Conservation (phyloP, 1,139 yeast genomes). For the Pichia sp. region DNA sequence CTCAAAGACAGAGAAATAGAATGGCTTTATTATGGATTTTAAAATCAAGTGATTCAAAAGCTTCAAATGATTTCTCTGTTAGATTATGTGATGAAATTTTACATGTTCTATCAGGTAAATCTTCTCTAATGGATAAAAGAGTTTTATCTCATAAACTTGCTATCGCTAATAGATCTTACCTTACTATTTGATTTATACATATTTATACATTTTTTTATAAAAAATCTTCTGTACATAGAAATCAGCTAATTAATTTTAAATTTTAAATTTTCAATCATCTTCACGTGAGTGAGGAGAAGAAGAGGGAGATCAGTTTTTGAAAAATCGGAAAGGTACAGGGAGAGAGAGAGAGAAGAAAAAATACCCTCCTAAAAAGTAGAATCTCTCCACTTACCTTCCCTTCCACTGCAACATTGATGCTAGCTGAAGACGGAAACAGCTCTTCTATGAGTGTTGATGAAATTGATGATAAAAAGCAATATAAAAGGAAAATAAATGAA, state of each 20-base stretch:
- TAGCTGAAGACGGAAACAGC: too few relatives aligned
- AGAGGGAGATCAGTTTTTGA: too few relatives aligned
- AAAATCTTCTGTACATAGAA: constrained; percentile 8
- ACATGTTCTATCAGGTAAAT: constrained; percentile 68
- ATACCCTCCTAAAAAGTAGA: too few relatives aligned
- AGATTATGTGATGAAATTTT: constrained; percentile 86
- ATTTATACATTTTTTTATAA: constrained; percentile 1
- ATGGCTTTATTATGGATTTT: constrained; percentile 86
- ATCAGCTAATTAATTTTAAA: neutral
- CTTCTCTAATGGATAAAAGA: constrained; percentile 80
- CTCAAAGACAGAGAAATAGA: constrained; percentile 74
- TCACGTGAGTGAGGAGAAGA: too few relatives aligned
- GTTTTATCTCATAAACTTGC: constrained; percentile 80
- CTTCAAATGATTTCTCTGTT: constrained; percentile 74
- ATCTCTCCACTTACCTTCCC: too few relatives aligned
- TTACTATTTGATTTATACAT: constrained; percentile 17
- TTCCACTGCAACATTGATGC: too few relatives aligned
- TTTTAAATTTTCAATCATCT: too few relatives aligned
- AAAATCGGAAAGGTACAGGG: too few relatives aligned
- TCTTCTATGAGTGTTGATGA: constrained; percentile 12
- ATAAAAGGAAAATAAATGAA: constrained; percentile 19
- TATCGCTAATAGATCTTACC: constrained; percentile 66
- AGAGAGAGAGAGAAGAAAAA: too few relatives aligned
- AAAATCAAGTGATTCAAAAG: constrained; percentile 75
- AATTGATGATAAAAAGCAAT: constrained; percentile 30